Evolutionary conservation across 202 grass and related monocot genomes (phyloP), one percentile per base, ranked within the genome.

Genomic region (Elaeis oleifera): DNA sequence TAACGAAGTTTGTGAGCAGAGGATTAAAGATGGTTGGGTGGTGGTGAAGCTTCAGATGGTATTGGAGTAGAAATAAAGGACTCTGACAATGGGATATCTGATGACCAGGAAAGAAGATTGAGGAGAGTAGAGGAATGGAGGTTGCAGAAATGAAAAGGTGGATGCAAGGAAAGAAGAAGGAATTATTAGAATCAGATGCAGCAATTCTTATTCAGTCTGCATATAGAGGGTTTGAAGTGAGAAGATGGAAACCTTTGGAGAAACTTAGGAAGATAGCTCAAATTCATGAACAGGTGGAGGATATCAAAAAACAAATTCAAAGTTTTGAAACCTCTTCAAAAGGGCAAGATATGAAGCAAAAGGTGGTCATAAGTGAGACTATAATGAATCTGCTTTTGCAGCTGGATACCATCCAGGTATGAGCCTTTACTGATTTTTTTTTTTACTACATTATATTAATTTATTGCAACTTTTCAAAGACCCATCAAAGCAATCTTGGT

Each of bases 381-480:
- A 78, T 89, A 53, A 97, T 97, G 92, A 92, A 78, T 80, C 77
- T 97, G 24, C 88, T 97, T 25, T 53, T 97, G 77, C 84, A 84
- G 58, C 84, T 97, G 61, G 92, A 92, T 69, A 73, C 77, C 22
- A 84, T 97, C 74, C 88, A 91, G 88, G 92, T 92, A 86, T 68
- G 23, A 44, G 36, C 11, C 2, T 52, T 71, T 67, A 54, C 58
- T 13, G 0, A 11, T 54, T 29, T 21, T 29, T 32, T 50, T 51
- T 53, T 50, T 53, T 50, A 4, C 17, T 28, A 22, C 3, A 51
- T 11, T 62, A 21, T 24, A 23, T 15, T 63, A 32, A 19, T 53
- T 59, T 67, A 68, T 68, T 67, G 57, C 65, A 4, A 9, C 24
- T 74, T 72, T 5, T 44, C 54, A 61, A 6, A 61, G 36, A 9